phyloP scores from a whole-genome alignment of 2,329 filamentous ascomycete genomes.

The Trichophyton schoenleinii region DNA sequence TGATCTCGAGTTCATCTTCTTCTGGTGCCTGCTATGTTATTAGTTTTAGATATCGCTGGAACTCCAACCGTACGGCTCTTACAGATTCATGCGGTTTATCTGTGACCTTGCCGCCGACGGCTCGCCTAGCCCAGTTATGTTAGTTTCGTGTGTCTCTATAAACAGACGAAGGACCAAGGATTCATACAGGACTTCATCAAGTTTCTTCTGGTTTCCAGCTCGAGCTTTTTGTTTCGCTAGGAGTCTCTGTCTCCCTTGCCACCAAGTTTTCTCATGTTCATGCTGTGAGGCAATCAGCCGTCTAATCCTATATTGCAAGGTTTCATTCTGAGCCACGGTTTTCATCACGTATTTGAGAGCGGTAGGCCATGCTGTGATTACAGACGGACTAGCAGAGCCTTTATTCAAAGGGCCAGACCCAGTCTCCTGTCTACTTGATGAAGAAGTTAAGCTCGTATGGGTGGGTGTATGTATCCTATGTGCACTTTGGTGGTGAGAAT shows the following conservation, averaged over 20 bases:
- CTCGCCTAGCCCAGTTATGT: slow-evolving; percentile 24
- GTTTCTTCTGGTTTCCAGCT: slow-evolving; percentile 40
- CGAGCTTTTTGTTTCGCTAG: slow-evolving; percentile 40
- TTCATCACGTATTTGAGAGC: slow-evolving; percentile 41
- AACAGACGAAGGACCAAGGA: background rate
- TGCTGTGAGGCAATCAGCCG: slow-evolving; percentile 52
- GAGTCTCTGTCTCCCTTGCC: slow-evolving; percentile 40
- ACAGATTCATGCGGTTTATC: slow-evolving; percentile 4
- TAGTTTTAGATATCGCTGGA: background rate
- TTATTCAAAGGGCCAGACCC: background rate
- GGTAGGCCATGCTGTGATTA: slow-evolving; percentile 40
- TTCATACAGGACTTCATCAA: slow-evolving; percentile 44
- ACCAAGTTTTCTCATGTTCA: slow-evolving; percentile 51
- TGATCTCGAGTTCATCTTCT: slow-evolving; percentile 43
- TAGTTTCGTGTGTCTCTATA: background rate
- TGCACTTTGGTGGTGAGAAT: background rate
- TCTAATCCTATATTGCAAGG: slow-evolving; percentile 34
- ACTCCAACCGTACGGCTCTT: background rate
- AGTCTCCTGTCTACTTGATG: background rate
- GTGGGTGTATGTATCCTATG: background rate
- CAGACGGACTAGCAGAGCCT: slow-evolving; percentile 28
- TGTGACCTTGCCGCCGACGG: slow-evolving; percentile 33
- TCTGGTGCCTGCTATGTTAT: slow-evolving; percentile 28
- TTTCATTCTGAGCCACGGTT: slow-evolving; percentile 35
- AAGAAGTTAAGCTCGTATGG: background rate